A percentile compares a stretch with the other conserved stretches of the same genome.
phyloP scores from a whole-genome alignment of 2,329 filamentous ascomycete genomes.

The Stemphylium vesicarium region DNA sequence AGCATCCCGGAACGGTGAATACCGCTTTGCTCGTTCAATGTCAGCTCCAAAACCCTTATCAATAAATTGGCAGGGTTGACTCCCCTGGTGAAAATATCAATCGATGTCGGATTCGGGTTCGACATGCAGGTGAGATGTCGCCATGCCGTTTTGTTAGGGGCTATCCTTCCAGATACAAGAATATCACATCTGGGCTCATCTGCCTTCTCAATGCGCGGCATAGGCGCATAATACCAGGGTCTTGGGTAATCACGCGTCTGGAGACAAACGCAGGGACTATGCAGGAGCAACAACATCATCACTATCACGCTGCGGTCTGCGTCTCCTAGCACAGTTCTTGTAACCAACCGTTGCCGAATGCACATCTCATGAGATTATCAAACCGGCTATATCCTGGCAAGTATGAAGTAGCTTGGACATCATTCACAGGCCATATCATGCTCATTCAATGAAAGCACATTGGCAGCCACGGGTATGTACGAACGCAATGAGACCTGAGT shows the following conservation, averaged over 20 bases:
- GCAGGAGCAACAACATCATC: background rate
- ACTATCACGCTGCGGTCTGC: background rate
- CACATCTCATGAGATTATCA: background rate
- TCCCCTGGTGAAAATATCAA: background rate
- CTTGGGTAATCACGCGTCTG: background rate
- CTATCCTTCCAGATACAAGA: background rate
- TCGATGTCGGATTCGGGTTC: background rate
- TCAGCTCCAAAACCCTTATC: background rate
- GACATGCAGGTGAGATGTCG: background rate
- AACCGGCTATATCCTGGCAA: background rate
- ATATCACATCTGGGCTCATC: background rate
- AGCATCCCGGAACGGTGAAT: background rate
- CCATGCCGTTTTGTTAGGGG: background rate
- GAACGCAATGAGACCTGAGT: slow-evolving; percentile 48
- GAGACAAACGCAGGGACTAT: background rate
- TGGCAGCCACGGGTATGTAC: slow-evolving; percentile 27
- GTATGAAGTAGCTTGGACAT: background rate
- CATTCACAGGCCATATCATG: background rate
- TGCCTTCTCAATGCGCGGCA: background rate
- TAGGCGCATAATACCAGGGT: background rate
- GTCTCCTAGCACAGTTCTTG: background rate
- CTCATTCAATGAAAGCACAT: background rate
- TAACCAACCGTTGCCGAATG: background rate
- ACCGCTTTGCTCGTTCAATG: background rate
- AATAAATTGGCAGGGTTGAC: background rate